Evolutionary conservation across 2,329 filamentous ascomycete species (phyloP).

Genomic region (Emergomyces pasteurianus): DNA sequence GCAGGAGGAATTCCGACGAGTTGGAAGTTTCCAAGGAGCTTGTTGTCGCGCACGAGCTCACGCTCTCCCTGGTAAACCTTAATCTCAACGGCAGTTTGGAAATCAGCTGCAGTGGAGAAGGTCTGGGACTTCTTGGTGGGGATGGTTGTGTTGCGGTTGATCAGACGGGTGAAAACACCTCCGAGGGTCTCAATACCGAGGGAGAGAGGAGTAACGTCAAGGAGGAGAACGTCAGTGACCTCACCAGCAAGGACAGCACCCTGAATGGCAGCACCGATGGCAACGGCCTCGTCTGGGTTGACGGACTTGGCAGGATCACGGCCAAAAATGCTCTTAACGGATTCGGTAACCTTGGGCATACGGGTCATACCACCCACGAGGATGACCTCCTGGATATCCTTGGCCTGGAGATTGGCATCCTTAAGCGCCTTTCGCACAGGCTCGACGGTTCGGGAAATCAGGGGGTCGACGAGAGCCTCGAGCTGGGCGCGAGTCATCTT

Average conservation of each 20-base stretch:
- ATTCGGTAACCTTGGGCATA: constrained; percentile 97
- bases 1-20: constrained; percentile 93
- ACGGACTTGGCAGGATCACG: constrained; percentile 96
- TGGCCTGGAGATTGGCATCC: constrained; percentile 81
- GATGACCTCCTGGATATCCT: constrained; percentile 95
- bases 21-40: constrained; percentile 98
- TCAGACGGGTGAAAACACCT: constrained; percentile 93
- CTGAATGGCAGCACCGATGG: constrained; percentile 94
- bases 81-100: constrained; percentile 98
- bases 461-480: constrained; percentile 80
- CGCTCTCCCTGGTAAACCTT: constrained; percentile 99
- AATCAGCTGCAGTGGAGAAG: constrained; percentile 95
- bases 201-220: constrained; percentile 90
- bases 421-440: constrained; percentile 94
- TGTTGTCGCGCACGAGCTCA: constrained; percentile 98
- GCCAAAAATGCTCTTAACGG: constrained; percentile 92
- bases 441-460: constrained; percentile 76
- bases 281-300: constrained; percentile 96
- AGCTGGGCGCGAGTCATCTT: constrained; percentile 90
- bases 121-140: constrained; percentile 98
- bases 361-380: constrained; percentile 98
- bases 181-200: constrained; percentile 98
- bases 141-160: constrained; percentile 98
- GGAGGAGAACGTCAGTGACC: constrained; percentile 87
- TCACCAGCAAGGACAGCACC: constrained; percentile 93